Evolutionary conservation across 2,329 filamentous ascomycete species (phyloP).

Genomic region (Ophiocordyceps camponoti-floridani): DNA sequence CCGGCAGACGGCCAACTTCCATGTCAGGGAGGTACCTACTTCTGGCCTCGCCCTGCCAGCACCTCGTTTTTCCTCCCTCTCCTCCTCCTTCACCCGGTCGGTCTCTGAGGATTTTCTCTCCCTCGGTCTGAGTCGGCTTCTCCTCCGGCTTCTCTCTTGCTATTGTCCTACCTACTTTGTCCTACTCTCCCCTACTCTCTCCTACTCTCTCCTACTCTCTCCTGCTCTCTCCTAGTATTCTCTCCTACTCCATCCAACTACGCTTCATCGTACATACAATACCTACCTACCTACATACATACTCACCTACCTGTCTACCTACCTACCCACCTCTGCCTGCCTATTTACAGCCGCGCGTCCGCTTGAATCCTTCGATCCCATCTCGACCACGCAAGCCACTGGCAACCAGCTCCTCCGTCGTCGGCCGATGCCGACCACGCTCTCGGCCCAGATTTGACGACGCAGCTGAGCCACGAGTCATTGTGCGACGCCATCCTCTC

Average conservation of each 20-base stretch:
- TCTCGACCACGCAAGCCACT: not conserved
- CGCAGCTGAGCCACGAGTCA: not conserved
- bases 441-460: not conserved
- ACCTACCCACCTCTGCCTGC: not conserved
- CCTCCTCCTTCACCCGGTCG: not conserved
- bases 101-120: not conserved
- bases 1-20: not conserved
- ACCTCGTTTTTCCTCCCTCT: not conserved
- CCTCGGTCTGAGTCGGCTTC: not conserved
- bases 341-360: not conserved
- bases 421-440: not conserved
- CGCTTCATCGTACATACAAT: too few species aligned
- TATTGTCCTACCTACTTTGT: too few species aligned
- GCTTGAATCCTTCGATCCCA: not conserved
- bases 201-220: not conserved
- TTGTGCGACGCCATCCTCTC: not conserved
- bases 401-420: not conserved
- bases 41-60: not conserved
- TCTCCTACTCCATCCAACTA: too few species aligned
- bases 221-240: not conserved
- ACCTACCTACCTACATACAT: too few species aligned
- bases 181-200: not conserved
- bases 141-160: not conserved
- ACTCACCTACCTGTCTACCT: too few species aligned
- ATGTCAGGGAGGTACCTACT: not conserved